Evolutionary conservation across 371 early-diverging fungal genomes (phyloP), one percentile per base, ranked within the genome.

Genomic region (Rhizomucor pusillus): DNA sequence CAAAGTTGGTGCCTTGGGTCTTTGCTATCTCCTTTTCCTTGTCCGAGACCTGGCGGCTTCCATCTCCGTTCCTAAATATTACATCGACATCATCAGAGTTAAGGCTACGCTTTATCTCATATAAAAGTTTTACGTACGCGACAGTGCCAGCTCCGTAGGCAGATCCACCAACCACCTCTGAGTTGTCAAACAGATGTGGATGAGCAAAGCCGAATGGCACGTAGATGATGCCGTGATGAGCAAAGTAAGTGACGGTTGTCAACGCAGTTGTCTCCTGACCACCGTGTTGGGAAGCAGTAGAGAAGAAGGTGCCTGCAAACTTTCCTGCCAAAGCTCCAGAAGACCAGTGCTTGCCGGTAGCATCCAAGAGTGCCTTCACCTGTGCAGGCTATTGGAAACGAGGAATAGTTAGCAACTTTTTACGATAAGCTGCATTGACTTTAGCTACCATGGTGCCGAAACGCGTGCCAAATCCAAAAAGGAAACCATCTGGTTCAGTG

Each of bases 171-270:
- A 82, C 59, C 19, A 82, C 73, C 50, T 73, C 82, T 23, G 61
- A 60, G 52, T 69, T 80, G 46, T 84, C 79, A 52, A 69, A 67
- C 44, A 85, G 46, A 18, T 73, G 50, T 11, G 82, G 63, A 58
- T 71, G 68, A 20, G 71, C 66, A 50, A 77, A 85, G 16, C 90
- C 90, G 44, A 90, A 62, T 14, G 93, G 91, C 12, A 92, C 89
- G 54, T 77, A 93, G 54, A 83, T 65, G 61, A 93, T 83, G 39
- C 93, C 94, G 56, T 90, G 91, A 67, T 93, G 93, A 33, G 80
- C 86, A 44, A 90, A 79, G 56, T 78, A 82, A n/a, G 86, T 77
- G 35, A 93, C 24, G 43, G 87, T 78, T 14, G 86, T 80, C 36
- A 81, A 69, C 24, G 84, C 83, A 20, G 91, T 90, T 22, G 89